phyloP scores from a whole-genome alignment of 805 yeast genomes.

The Ascoidea asiatica region DNA sequence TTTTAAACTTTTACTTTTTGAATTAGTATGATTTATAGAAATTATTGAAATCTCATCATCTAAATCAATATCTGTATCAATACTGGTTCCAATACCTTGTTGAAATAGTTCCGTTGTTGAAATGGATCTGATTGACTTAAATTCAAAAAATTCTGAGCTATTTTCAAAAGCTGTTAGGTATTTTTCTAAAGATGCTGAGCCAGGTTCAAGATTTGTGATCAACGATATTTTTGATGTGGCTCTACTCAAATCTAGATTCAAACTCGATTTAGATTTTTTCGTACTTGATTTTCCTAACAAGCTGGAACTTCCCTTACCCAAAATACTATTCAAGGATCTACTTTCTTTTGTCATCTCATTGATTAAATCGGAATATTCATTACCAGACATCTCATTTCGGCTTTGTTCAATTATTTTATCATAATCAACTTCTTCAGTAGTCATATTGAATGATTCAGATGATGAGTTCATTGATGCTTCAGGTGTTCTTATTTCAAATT shows the following conservation, averaged over 20 bases:
- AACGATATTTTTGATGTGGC: not conserved
- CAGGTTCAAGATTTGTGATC: not conserved
- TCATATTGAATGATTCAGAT: too few species aligned
- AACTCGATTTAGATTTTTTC: not conserved
- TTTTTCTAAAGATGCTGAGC: not conserved
- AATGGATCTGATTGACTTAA: not conserved
- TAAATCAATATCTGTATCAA: not conserved
- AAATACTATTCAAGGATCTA: not conserved
- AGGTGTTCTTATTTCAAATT: not conserved
- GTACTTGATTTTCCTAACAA: not conserved
- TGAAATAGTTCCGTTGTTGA: not conserved
- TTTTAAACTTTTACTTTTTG: not conserved
- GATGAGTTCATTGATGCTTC: too few species aligned
- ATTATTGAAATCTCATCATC: not conserved
- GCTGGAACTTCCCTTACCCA: not conserved
- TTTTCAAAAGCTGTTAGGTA: not conserved
- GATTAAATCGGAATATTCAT: too few species aligned
- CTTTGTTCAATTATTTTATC: not conserved
- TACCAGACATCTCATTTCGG: not conserved
- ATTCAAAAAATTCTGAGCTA: not conserved
- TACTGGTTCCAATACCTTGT: too few species aligned
- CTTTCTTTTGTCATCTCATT: not conserved
- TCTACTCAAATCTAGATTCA: not conserved
- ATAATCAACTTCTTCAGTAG: too few species aligned
- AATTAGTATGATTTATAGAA: not conserved